Conservation (phyloP, 2,329 filamentous ascomycete genomes). For the Arthrobotrys iridis region DNA sequence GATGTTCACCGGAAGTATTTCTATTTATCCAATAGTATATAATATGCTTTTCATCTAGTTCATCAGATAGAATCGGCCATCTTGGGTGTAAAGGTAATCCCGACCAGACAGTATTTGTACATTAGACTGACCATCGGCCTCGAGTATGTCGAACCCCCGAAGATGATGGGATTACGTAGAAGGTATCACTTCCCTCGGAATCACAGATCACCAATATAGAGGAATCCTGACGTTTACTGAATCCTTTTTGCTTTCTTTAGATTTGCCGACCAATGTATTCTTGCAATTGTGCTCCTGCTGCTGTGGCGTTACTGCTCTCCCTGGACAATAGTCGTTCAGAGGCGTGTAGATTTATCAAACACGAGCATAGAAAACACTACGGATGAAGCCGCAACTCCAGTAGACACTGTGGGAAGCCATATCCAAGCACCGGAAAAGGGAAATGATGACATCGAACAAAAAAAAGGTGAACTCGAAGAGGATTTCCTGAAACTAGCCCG, state of each 20-base stretch:
- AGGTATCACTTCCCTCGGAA: background rate
- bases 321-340: constrained; percentile 33
- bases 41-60: too few species aligned
- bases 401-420: background rate
- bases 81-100: too few species aligned
- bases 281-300: background rate
- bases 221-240: background rate
- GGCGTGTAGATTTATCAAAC: background rate
- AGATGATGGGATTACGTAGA: constrained; percentile 3
- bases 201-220: background rate
- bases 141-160: background rate
- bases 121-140: too few species aligned
- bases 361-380: background rate
- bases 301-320: constrained; percentile 38
- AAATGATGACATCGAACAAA: constrained; percentile 19
- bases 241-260: background rate
- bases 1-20: too few species aligned
- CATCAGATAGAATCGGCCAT: too few species aligned
- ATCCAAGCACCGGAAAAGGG: background rate
- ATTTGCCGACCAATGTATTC: background rate
- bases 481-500: background rate
- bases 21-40: too few species aligned
- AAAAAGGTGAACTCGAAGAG: constrained; percentile 12
- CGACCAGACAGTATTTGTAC: too few species aligned
- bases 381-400: background rate